phyloP scores from a whole-genome alignment of 1,284 basidiomycete species.

The Ganoderma lingzhi region DNA sequence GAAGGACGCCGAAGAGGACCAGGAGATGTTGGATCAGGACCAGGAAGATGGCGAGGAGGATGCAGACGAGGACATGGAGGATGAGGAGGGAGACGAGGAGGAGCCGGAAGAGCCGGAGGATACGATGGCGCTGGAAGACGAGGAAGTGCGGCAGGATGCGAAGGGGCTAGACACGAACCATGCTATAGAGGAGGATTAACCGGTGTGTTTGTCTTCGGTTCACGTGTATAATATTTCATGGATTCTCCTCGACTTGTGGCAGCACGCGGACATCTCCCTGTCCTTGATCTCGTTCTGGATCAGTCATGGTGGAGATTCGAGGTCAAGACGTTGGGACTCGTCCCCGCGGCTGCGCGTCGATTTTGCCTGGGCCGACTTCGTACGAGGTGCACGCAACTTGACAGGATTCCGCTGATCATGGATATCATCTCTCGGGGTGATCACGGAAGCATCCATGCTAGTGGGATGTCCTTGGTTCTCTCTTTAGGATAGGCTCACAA shows the following conservation, averaged over 20 bases:
- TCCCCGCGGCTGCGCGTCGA: too few species aligned
- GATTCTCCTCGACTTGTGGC: neutral
- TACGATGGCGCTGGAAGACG: conserved; percentile 36
- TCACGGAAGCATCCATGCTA: neutral
- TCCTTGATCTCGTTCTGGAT: neutral
- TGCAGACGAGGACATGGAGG: conserved; percentile 34
- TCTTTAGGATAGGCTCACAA: neutral
- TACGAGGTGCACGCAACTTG: neutral
- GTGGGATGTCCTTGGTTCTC: neutral
- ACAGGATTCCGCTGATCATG: too few species aligned
- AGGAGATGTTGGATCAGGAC: conserved; percentile 43
- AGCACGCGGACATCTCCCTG: neutral
- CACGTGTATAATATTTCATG: conserved; percentile 7
- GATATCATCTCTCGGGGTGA: too few species aligned
- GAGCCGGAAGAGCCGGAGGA: conserved; percentile 37
- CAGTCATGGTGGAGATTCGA: too few species aligned
- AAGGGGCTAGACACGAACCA: conserved; percentile 27
- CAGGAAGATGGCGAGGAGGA: conserved; percentile 35
- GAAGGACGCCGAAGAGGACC: conserved; percentile 40
- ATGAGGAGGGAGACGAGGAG: conserved; percentile 34
- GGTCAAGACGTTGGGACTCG: too few species aligned
- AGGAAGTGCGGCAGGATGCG: conserved; percentile 30
- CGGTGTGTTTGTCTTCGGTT: conserved; percentile 8
- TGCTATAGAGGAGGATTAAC: conserved; percentile 11
- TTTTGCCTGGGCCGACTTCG: neutral